Evolutionary conservation across 2,329 filamentous ascomycete genomes (phyloP), one percentile per base, ranked within the genome.

Genomic region (Alternaria rosae): DNA sequence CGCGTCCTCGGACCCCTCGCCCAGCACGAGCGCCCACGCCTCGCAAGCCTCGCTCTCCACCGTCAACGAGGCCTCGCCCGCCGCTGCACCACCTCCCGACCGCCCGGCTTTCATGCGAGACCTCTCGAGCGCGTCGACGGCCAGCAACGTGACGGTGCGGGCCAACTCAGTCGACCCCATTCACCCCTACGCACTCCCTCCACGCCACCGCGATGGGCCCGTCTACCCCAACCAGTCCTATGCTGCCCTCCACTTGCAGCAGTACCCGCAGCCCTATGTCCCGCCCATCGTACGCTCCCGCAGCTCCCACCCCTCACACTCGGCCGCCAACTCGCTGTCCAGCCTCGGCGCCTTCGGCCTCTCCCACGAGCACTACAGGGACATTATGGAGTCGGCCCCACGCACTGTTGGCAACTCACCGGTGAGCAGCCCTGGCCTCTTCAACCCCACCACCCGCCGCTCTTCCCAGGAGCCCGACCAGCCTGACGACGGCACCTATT

Each of bases 221-320:
- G 70, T 77, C 59, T 85, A 80, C 66, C 83, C 83, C 47, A 83
- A 84, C 67, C 83, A 85, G 73, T 80, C 83, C 17, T 83, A 83
- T 70, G 79, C 83, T 48, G 83, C 82, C 3, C 75, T 85, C 30
- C 83, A 84, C 52, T 76, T 74, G 53, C 83, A 84, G 70, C 81
- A 84, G 59, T 79, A 82, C 48, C 72, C 76, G n/a, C 70, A 72
- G 15, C 61, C 70, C 8, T 67, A 80, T 45, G 69, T 76, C 25
- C 79, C 80, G 3, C 75, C 78, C 52, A 72, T 80, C 12, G 66
- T 76, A 6, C 78, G 82, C 62, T 79, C 82, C 26, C 74, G 78
- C 47, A 82, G 77, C 61, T 79, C 80, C 5, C 79, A 83, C 58
- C 78, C 81, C 20, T 73, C 78, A 17, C 80, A 81, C 66, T 79